Evolutionary conservation across 176 grass and related monocot genomes (phyloP), one percentile per base, ranked within the genome.

Genomic region (Secale cereale): DNA sequence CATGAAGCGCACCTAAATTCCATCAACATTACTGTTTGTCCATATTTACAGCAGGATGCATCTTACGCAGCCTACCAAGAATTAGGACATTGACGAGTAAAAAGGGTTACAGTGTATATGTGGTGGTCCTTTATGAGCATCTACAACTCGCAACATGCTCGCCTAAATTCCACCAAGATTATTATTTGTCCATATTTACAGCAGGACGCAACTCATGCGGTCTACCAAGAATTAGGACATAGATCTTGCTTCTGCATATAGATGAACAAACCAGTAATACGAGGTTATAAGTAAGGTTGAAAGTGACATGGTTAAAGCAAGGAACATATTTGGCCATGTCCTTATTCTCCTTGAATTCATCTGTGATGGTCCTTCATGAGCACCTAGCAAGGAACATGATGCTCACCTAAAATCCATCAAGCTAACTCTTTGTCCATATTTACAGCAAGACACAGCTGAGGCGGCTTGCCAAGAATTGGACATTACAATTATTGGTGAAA

Each of bases 171-270:
- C 79, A 82, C 16, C 79, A 82, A 78, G 61, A 59, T 62, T 28
- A 78, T 19, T 88, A 10, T 88, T 29, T 83, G 80, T 88, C 80
- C 80, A 83, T 78, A 83, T 88, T 88, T 88, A 88, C 80, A 88
- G 62, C 20, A 88, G 48, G 63, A 88, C 1, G 29, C 64, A 62
- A 83, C 80, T 83, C 39, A 83, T 63, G 64, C 36, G 3, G 63
- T 52, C 73, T 71, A 26, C 80, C 86, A 83, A 78, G 86, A 83
- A 88, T 88, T 81, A 90, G 83, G 88, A 85, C 78, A 81, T 2
- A 73, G 31, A 78, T n/a, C n/a, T n/a, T n/a, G 28, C 62, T 60
- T 26, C 1, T 61, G 16, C n/a, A 65, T 74, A 63, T 50, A 83
- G 20, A 71, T 62, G 23, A 36, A 70, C 11, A 61, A 43, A 78